Conservation (phyloP, 768 basidiomycete species). For the Mycena galericulata region DNA sequence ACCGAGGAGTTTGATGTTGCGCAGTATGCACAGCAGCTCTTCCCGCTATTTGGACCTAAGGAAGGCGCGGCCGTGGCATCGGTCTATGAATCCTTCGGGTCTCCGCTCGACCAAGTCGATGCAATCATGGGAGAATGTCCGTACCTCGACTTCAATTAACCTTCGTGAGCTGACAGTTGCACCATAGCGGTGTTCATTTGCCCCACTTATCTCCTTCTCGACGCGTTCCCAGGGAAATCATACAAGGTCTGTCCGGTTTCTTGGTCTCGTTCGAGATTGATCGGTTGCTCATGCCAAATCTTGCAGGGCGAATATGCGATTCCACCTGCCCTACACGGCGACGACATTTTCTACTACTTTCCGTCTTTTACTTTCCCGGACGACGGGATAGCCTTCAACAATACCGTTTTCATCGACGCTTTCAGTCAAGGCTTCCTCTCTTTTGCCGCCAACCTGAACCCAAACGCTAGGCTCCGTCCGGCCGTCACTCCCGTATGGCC, state of each 20-base stretch:
- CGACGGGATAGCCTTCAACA: conserved; percentile 24
- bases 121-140: conserved; percentile 41
- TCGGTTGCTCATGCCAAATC: background rate
- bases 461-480: no score
- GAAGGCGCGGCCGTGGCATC: conserved; percentile 6
- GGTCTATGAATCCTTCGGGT: conserved; percentile 30
- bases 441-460: conserved; percentile 24
- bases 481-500: no score
- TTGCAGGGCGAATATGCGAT: conserved; percentile 36
- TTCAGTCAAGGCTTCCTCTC: conserved; percentile 42
- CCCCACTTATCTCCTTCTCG: conserved; percentile 37
- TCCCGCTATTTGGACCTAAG: conserved; percentile 24
- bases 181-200: conserved; percentile 41
- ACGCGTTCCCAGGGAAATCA: conserved; percentile 1
- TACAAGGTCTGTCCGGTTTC: conserved; percentile 11
- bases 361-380: background rate
- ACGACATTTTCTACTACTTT: conserved; percentile 40
- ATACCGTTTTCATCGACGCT: conserved; percentile 40
- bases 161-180: no score
- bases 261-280: background rate
- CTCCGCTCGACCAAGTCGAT: conserved; percentile 33
- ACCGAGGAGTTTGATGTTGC: conserved; percentile 10
- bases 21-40: conserved; percentile 37
- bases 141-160: background rate
- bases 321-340: conserved; percentile 36